These are phyloP conservation scores for Hyaloraphidium curvatum DNA, from an alignment of 192 early-diverging fungal species.

Conservation along the genomic window DNA sequence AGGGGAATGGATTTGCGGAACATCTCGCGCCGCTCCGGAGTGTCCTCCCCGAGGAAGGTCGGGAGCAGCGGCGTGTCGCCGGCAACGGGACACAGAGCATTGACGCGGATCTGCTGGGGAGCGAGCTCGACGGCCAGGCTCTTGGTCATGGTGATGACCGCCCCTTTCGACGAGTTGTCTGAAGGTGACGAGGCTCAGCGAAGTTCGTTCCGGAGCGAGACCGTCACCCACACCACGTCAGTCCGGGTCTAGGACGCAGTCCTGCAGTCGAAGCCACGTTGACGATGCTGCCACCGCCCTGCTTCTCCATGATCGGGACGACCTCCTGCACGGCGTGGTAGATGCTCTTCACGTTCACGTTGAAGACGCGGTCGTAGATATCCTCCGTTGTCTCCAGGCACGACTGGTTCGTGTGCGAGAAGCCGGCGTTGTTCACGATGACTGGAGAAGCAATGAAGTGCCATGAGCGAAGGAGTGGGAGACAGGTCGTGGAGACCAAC, in stretches of 20 bases:
- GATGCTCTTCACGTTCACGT: neutral
- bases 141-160: neutral
- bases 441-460: too few species aligned
- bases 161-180: neutral
- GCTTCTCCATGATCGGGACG: too few species aligned
- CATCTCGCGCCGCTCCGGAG: neutral
- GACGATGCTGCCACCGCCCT: too few species aligned
- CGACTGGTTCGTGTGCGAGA: neutral
- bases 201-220: too few species aligned
- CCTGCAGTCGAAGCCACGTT: neutral
- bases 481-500: too few species aligned
- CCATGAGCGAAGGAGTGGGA: too few species aligned
- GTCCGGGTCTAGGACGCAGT: neutral
- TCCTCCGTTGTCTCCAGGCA: neutral
- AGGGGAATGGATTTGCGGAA: neutral
- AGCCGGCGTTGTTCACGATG: neutral
- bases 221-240: too few species aligned
- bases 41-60: neutral
- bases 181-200: too few species aligned
- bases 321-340: neutral
- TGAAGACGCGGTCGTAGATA: neutral
- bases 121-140: neutral
- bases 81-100: neutral
- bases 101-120: neutral
- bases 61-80: neutral